phyloP scores from a whole-genome alignment of 306 rosid species.

The Sophora flavescens region DNA sequence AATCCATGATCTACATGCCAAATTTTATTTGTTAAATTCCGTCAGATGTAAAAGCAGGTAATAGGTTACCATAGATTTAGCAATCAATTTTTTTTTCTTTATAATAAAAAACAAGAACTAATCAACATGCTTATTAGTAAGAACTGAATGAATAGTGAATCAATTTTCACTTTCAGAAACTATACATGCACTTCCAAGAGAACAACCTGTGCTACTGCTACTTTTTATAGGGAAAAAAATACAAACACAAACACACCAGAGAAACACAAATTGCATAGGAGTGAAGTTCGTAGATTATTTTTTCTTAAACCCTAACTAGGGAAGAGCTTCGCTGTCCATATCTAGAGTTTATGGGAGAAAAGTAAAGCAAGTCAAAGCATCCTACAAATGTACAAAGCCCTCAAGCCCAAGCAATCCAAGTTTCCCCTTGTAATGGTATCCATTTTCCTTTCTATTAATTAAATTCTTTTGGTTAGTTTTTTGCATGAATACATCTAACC shows the following conservation, averaged over 20 bases:
- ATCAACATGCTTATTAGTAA: neutral
- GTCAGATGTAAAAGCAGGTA: slow-evolving; percentile 9
- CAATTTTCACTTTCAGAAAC: slow-evolving; percentile 28
- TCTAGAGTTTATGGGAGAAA: neutral
- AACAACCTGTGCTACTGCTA: neutral
- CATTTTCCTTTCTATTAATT: slow-evolving; percentile 11
- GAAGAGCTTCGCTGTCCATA: slow-evolving; percentile 9
- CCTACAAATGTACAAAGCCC: neutral
- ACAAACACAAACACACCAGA: neutral
- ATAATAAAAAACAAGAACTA: neutral
- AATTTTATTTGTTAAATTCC: slow-evolving; percentile 37
- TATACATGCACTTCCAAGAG: slow-evolving; percentile 24
- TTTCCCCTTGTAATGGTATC: neutral
- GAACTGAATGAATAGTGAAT: neutral
- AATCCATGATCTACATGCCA: slow-evolving; percentile 80
- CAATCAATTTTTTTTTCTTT: neutral
- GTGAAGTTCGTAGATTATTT: neutral
- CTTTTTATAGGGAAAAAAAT: neutral
- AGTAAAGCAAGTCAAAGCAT: neutral
- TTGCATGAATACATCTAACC: neutral
- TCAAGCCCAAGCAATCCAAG: neutral
- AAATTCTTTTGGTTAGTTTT: neutral
- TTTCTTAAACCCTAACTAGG: neutral
- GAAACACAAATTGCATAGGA: neutral
- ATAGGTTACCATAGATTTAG: neutral